Evolutionary conservation across 1,284 basidiomycete genomes (phyloP), one percentile per base, ranked within the genome.

Genomic region (Apiotrichum mycotoxinovorans): DNA sequence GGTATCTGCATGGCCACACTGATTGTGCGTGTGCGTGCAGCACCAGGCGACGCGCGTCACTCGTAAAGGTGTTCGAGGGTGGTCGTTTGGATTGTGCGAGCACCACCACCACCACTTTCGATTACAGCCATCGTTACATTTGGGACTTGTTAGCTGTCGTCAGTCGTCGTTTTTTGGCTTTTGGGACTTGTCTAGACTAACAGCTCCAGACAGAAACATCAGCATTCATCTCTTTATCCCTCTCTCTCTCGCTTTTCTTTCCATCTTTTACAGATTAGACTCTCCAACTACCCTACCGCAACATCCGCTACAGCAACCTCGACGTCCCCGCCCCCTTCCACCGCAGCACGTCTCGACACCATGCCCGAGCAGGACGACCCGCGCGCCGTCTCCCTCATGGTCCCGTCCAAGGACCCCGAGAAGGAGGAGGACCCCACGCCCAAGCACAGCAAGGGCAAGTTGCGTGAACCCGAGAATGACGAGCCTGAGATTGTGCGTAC

Each of bases 401-500:
- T 80, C 52, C 69, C 74, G 17, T 75, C 79, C 9, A 71, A 70
- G 56, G 79, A 80, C 59, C 79, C 79, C 12, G 70, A 74, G 63
- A 68, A 74, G 62, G 69, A 74, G 54, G 70, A 73, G 52, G 66
- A 66, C 48, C 63, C 82, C 63, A 80, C 82, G 57, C 75, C 78
- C 14, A 82, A 83, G 64, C 63, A 73, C 63, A 38, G 78, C 38
- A 71, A 74, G 57, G 69, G 67, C 9, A 72, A 72, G 56, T 66
- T 66, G 46, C 67, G 69, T 22, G 68, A 63, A 42, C 70, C 74
- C 35, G 66, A 72, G 79, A 84, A 74, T 35, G 84, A 82, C 46
- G 87, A 85, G 51, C 87, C 91, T 67, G 92, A 95, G 66, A 79
- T 95, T 75, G 91, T 92, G 70, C n/a, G n/a, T n/a, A n/a, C n/a